Evolutionary conservation across 495 filamentous ascomycete species (phyloP).

Genomic region (Clohesyomyces aquaticus): DNA sequence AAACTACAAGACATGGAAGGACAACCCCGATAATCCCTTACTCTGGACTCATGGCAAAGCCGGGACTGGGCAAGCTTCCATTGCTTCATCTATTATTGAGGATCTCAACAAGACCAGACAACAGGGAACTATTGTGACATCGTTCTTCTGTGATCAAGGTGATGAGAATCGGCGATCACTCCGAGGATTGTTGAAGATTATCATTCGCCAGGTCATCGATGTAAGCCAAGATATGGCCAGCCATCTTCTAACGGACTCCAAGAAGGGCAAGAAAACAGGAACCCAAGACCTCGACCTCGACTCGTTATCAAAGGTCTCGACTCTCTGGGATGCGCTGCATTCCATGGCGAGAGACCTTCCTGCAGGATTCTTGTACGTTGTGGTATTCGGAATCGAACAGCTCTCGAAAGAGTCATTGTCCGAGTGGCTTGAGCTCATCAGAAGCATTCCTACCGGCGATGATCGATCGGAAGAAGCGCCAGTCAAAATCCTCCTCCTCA

Average conservation of each 20-base stretch:
- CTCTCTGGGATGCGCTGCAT: constrained; percentile 25
- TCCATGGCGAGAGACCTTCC: constrained; percentile 13
- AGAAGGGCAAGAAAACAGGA: constrained; percentile 13
- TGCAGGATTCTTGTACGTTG: constrained; percentile 10
- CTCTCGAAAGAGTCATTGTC: constrained; percentile 22
- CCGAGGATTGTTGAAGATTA: constrained; percentile 14
- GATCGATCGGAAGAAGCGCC: constrained; percentile 1
- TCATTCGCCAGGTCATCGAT: constrained; percentile 28
- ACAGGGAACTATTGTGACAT: constrained; percentile 12
- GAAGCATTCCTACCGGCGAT: neutral
- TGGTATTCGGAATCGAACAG: constrained; percentile 23
- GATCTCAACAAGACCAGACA: constrained; percentile 3
- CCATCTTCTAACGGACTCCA: constrained; percentile 24
- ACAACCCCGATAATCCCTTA: neutral
- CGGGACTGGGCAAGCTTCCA: constrained; percentile 20
- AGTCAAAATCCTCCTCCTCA: constrained; percentile 25
- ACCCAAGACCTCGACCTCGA: constrained; percentile 16
- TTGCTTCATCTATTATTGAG: constrained; percentile 27
- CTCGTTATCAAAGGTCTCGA: constrained; percentile 5
- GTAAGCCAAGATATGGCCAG: constrained; percentile 21
- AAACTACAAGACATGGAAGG: constrained; percentile 21
- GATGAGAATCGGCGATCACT: constrained; percentile 25
- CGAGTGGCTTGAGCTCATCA: constrained; percentile 13
- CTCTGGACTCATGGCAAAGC: constrained; percentile 30
- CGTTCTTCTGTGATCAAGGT: constrained; percentile 33